Evolutionary conservation across 2,329 filamentous ascomycete species (phyloP), one percentile per base, ranked within the genome.

Genomic region (Pleurostoma richardsiae): DNA sequence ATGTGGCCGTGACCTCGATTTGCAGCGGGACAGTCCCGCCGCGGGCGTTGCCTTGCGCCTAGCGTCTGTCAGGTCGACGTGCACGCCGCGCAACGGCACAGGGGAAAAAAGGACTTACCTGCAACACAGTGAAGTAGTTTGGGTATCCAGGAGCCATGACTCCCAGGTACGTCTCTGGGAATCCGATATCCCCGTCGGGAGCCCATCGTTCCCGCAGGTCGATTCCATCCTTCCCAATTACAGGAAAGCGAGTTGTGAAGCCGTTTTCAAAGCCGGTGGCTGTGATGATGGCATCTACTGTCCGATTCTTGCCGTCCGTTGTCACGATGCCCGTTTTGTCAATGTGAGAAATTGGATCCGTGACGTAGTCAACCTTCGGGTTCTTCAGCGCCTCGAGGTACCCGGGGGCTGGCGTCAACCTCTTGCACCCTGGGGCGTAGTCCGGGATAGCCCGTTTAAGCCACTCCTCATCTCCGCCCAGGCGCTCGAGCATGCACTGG

Each of bases 251-350:
- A 2, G 57, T 53, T 1, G 47, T 47, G 46, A 49, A 56, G 40
- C 47, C 53, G 19, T 58, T 56, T 42, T 55, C 52, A 30, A 58
- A 60, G 6, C 60, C 57, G 0, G 56, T 62, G 31, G 57, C 59
- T 27, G 56, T 57, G 11, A 68, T 52, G 2, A 69, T 54, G 11
- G 55, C 54, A 45, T 70, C 67, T 30, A 67, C 63, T 3, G 56
- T 7, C 49, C 52, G 53, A 7, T 45, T 42, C 1, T 52, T 56
- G n/a, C 57, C 57, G 3, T 53, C 53, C 1, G 59, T 54, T 26
- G 62, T 51, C 29, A 43, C 46, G 10, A 69, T 53, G 4, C 63
- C 60, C 2, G 49, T 56, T 29, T 55, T 49, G 0, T 59, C 65
- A 41, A 68, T 57, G 4, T 44, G 39, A 4, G 54, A 43, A 6